Evolutionary conservation across 345 rosid genomes (phyloP).

Genomic region (Abelmoschus esculentus): DNA sequence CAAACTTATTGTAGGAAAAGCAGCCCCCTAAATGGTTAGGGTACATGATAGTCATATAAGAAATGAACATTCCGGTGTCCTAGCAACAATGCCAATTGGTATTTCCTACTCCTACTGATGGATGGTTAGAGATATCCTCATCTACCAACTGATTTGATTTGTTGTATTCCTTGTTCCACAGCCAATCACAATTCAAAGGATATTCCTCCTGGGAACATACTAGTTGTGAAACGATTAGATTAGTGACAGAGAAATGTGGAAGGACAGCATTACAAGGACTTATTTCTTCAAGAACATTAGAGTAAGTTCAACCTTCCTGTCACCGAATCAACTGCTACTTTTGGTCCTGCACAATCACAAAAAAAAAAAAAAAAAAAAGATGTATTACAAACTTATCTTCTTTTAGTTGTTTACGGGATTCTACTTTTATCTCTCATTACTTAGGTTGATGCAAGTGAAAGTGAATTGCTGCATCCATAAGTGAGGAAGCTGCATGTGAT

Average conservation of each 20-base stretch:
- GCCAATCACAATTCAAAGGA: neutral
- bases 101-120: neutral
- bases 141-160: neutral
- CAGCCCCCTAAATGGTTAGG: neutral
- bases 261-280: neutral
- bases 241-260: neutral
- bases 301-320: conserved; percentile 67
- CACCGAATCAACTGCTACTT: conserved; percentile 55
- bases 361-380: conserved; percentile 2
- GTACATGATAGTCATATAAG: neutral
- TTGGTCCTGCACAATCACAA: conserved; percentile 46
- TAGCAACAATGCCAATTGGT: neutral
- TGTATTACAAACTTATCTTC: neutral
- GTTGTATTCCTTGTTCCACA: neutral
- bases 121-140: neutral
- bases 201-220: neutral
- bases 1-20: neutral
- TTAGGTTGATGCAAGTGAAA: neutral
- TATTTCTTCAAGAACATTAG: conserved; percentile 20
- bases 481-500: neutral
- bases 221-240: neutral
- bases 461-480: neutral
- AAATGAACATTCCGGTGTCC: neutral
- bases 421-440: neutral
- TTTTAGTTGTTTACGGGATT: neutral